Percentiles rank a stretch among this genome's conserved stretches.
Evolutionary conservation across 2,329 filamentous ascomycete genomes (phyloP).

Genomic region (Aspergillus carbonarius): DNA sequence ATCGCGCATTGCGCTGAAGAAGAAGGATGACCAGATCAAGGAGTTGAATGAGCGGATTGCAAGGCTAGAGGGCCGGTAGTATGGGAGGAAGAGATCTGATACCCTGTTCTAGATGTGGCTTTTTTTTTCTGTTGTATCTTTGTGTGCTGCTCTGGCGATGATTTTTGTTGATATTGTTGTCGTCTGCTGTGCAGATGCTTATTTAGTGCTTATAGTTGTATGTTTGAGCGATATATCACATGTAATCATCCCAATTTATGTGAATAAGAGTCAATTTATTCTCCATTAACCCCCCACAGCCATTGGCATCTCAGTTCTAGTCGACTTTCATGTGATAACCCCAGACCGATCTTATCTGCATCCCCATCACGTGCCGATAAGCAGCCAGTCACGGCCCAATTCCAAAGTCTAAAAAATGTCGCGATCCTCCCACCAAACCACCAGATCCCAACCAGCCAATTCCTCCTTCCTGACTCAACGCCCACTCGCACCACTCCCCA

Average conservation of each 20-base stretch:
- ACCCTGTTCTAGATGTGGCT: not conserved
- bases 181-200: constrained; percentile 1
- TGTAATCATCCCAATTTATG: no score
- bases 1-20: constrained; percentile 60
- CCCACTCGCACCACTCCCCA: not conserved
- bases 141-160: not conserved
- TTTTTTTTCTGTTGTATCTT: not conserved
- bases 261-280: not conserved
- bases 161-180: not conserved
- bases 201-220: not conserved
- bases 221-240: not conserved
- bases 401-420: not conserved
- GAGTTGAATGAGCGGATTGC: constrained; percentile 67
- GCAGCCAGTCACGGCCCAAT: not conserved
- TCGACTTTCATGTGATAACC: not conserved
- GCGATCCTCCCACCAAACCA: not conserved
- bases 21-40: constrained; percentile 63
- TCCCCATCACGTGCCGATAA: not conserved
- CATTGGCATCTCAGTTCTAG: not conserved
- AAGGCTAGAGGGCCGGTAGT: constrained; percentile 56
- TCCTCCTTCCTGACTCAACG: not conserved
- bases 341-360: not conserved
- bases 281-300: not conserved
- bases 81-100: constrained; percentile 30
- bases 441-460: not conserved